These are phyloP conservation scores for Penicillium occitanis DNA, from an alignment of 2,329 filamentous ascomycete genomes.

Conservation along the genomic window DNA sequence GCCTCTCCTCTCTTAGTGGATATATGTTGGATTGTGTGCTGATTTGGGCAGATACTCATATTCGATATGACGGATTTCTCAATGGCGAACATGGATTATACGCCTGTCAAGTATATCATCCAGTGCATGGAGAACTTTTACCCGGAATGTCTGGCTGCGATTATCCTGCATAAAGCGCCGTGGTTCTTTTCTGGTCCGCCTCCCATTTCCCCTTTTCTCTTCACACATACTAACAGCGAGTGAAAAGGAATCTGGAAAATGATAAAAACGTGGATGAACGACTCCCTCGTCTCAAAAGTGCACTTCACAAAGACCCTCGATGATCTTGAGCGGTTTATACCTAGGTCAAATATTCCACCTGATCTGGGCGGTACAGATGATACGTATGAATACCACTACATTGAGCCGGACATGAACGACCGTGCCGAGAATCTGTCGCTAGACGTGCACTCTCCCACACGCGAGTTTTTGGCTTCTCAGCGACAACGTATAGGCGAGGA, in stretches of 20 bases:
- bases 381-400: slow-evolving; percentile 75
- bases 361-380: slow-evolving; percentile 77
- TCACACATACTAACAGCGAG: background rate
- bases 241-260: slow-evolving; percentile 80
- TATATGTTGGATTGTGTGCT: slow-evolving; percentile 7
- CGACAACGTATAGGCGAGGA: slow-evolving; percentile 65
- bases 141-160: slow-evolving; percentile 83
- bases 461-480: slow-evolving; percentile 62
- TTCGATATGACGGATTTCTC: slow-evolving; percentile 96
- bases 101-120: slow-evolving; percentile 96
- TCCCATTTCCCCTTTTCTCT: slow-evolving; percentile 9
- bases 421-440: slow-evolving; percentile 56
- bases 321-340: slow-evolving; percentile 75
- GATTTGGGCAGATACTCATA: slow-evolving; percentile 66
- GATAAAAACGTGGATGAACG: slow-evolving; percentile 91
- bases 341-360: slow-evolving; percentile 65
- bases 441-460: slow-evolving; percentile 62
- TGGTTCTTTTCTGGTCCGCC: slow-evolving; percentile 83
- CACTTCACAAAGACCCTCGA: slow-evolving; percentile 79
- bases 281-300: slow-evolving; percentile 89
- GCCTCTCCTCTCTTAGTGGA: slow-evolving; percentile 30
- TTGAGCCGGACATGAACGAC: slow-evolving; percentile 72
- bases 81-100: slow-evolving; percentile 96
- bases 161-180: slow-evolving; percentile 89
- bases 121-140: slow-evolving; percentile 98